Conservation (phyloP, 1,284 basidiomycete genomes). For the Ganoderma meredithae region DNA sequence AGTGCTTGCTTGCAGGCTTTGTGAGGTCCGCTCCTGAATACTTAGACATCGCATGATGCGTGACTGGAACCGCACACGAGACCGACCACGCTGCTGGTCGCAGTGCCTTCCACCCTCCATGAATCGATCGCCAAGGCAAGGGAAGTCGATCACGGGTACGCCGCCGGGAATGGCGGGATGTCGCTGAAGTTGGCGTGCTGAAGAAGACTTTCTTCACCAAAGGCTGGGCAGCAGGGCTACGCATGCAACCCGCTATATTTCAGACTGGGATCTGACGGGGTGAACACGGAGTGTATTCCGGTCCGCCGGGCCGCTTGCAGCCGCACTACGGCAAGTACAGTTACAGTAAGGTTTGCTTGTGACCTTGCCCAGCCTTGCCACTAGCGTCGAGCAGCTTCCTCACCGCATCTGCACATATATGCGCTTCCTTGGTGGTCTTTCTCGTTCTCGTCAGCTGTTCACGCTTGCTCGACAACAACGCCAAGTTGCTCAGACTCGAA, state of each 20-base stretch:
- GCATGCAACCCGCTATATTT: too few relatives aligned
- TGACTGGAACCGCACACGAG: background rate
- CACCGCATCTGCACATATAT: conserved; percentile 6
- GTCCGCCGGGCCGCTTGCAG: too few relatives aligned
- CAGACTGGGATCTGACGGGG: too few relatives aligned
- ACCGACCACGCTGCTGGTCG: background rate
- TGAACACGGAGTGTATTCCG: too few relatives aligned
- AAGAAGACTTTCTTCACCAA: conserved; percentile 27
- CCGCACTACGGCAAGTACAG: too few relatives aligned
- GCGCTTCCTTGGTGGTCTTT: conserved; percentile 7
- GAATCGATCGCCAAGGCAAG: background rate
- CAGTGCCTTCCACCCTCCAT: background rate
- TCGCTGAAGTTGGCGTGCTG: conserved; percentile 25
- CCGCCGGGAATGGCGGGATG: conserved; percentile 26
- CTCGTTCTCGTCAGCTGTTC: conserved; percentile 9
- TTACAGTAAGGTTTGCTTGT: too few relatives aligned
- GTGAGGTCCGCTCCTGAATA: background rate
- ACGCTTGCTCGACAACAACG: conserved; percentile 1
- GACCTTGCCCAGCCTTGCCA: too few relatives aligned
- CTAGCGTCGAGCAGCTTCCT: background rate
- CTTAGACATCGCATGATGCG: background rate
- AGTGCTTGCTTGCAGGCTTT: background rate
- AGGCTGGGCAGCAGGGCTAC: conserved; percentile 22
- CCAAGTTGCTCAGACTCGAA: background rate
- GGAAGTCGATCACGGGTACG: conserved; percentile 23